Evolutionary conservation across 768 basidiomycete species (phyloP).

Genomic region (Termitomyces sp.): DNA sequence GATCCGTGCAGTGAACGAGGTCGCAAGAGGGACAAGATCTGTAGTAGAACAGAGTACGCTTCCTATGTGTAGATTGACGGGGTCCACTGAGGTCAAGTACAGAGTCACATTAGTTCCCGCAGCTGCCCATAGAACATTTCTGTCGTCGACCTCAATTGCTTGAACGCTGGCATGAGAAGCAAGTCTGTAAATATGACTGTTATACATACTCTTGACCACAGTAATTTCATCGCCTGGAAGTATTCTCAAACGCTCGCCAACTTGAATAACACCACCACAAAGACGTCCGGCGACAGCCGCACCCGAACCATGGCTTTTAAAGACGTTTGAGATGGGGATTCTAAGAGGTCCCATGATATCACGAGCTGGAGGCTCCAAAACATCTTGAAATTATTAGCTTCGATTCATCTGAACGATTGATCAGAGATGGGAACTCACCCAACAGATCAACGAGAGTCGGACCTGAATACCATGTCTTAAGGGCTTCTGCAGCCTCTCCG

Average conservation of each 20-base stretch:
- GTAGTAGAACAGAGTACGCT: constrained; percentile 79
- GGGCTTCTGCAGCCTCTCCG: constrained; percentile 36
- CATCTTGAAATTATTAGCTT: constrained; percentile 40
- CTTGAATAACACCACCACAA: constrained; percentile 85
- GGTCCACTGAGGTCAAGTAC: constrained; percentile 78
- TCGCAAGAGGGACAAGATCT: constrained; percentile 70
- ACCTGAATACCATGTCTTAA: constrained; percentile 79
- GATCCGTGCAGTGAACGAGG: constrained; percentile 77
- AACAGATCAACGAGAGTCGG: constrained; percentile 80
- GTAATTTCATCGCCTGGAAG: constrained; percentile 91
- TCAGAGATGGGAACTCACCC: constrained; percentile 43
- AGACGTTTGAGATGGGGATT: constrained; percentile 92
- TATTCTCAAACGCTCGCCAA: constrained; percentile 82
- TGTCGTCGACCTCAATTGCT: constrained; percentile 87
- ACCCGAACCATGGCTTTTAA: constrained; percentile 79
- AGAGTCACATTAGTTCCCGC: constrained; percentile 89
- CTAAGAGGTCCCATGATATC: constrained; percentile 75
- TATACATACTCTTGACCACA: constrained; percentile 57
- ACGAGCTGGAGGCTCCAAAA: constrained; percentile 73
- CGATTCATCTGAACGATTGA: background rate
- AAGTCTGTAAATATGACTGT: background rate
- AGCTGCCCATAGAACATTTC: constrained; percentile 76
- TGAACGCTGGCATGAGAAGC: background rate
- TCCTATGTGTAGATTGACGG: constrained; percentile 81
- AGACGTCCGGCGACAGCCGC: constrained; percentile 79